Evolutionary conservation across 345 rosid genomes (phyloP).

Genomic region (Citrus mangshanensis): DNA sequence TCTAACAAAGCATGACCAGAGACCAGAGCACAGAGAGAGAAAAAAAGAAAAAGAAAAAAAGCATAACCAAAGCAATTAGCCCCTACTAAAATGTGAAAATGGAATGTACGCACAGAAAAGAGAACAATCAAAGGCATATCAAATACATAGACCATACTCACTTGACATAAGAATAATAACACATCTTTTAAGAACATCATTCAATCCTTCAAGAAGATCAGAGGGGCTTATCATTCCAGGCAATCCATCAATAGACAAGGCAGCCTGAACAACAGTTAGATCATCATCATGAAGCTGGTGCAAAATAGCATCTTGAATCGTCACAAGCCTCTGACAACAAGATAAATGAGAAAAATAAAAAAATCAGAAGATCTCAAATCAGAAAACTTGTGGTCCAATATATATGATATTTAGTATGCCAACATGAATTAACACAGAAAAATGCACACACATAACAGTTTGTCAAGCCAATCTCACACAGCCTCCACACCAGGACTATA

Average conservation of each 20-base stretch:
- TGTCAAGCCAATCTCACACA: neutral
- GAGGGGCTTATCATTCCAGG: slow-evolving; percentile 44
- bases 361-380: neutral
- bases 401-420: neutral
- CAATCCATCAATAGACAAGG: slow-evolving; percentile 61
- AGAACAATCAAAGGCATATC: neutral
- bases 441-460: neutral
- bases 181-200: slow-evolving; percentile 53
- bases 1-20: neutral
- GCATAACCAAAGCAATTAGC: neutral
- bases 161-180: slow-evolving; percentile 43
- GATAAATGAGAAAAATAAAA: neutral
- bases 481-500: neutral
- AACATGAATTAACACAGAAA: neutral
- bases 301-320: slow-evolving; percentile 62
- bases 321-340: slow-evolving; percentile 54
- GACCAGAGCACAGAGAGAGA: neutral
- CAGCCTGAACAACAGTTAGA: slow-evolving; percentile 69
- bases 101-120: neutral
- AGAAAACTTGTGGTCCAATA: neutral
- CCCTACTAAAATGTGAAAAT: neutral
- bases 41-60: no score
- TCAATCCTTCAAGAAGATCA: slow-evolving; percentile 59
- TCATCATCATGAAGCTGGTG: slow-evolving; percentile 81
- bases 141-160: slow-evolving; percentile 28